Evolutionary conservation across 768 basidiomycete species (phyloP), one percentile per base, ranked within the genome.

Genomic region (Boletus reticulatus): DNA sequence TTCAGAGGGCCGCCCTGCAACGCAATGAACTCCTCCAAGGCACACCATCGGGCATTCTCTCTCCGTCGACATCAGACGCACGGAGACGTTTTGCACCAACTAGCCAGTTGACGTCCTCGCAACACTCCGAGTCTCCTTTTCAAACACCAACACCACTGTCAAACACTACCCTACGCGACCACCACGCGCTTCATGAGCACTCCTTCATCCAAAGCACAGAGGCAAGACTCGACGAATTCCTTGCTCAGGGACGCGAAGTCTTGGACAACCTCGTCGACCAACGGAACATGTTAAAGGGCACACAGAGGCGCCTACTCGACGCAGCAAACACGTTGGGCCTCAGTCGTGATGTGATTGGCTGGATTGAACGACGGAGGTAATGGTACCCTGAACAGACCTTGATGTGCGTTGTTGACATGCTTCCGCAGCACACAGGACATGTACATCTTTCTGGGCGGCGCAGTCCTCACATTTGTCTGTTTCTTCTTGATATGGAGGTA

Each of bases 401-500:
- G 56, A 29, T 19, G 12, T 43, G 22, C 16, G 10, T 47, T 6
- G 19, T 36, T 65, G 37, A 69, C 66, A 36, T 36, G 49, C 44
- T 50, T 24, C 34, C 42, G 11, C 69, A 96, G 95, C 67, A 94
- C 88, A 42, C 95, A 96, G 69, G 96, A 99, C 68, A 92, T 88
- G 78, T 95, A 92, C 61, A 95, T 99, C 59, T 94, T 99, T 73
- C 70, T 90, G 45, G 87, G 75, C 4, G 96, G 96, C 3, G 89
- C 88, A 1, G 72, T 89, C 22, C 82, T 92, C 70, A 98, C 96
- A 11, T 89, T 98, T 69, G 78, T 97, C 73, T 93, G 88, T 73
- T 98, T 98, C 77, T 95, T 84, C 75, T 72, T 93, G 61, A 98
- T 98, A 63, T 92, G 92, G 88, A 83, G 83, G 62, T 98, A 94